Base-by-base conservation (phyloP, 805 yeast genomes). In the Kazachstania psychrophila region DNA sequence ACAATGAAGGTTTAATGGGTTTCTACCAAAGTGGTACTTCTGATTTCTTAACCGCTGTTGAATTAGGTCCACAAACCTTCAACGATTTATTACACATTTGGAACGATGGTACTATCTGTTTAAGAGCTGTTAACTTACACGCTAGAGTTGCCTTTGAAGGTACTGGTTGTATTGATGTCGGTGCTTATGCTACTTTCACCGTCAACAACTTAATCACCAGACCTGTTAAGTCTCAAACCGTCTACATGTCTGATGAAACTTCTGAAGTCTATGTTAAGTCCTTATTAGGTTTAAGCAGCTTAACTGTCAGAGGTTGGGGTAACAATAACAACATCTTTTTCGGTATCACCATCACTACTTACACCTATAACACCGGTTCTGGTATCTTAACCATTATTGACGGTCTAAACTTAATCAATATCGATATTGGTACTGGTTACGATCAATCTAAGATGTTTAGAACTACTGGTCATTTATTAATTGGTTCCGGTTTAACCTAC, bases 131-230 rank as follows among this genome's bases (percentile, higher is more conserved):
- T 6, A 28, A 26, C 14, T 31, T 20, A 22, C 16, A 20, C 15
- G 39, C 34, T 19, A 26, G 33, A 23, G 28, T 38, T 31, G 30
- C 22, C 12, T 22, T 42, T 13, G 23, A 25, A 3, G 46, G 46
- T 28, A 31, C 28, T 15, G 46, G 46, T 37, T 42, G 46, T 40
- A 32, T 42, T 15, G 30, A 37, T 28, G 26, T 42, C 17, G 46
- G 46, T 28, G 43, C 18, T 5, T 24, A 37, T 24, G 33, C 36
- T 28, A 14, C 19, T 6, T 35, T 37, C 20, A 22, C 33, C 33
- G 37, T 34, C 24, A 20, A 25, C 19, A 30, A 40, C 25, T 25
- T 23, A 12, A 25, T 23, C 12, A 11, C 31, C 8, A 30, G 39
- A 15, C 7, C 23, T 13, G 7, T 40, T 11, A 16, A 17, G 6